These are phyloP conservation scores for Diaporthe eres DNA, from an alignment of 2,329 filamentous ascomycete species.

Conservation along the genomic window DNA sequence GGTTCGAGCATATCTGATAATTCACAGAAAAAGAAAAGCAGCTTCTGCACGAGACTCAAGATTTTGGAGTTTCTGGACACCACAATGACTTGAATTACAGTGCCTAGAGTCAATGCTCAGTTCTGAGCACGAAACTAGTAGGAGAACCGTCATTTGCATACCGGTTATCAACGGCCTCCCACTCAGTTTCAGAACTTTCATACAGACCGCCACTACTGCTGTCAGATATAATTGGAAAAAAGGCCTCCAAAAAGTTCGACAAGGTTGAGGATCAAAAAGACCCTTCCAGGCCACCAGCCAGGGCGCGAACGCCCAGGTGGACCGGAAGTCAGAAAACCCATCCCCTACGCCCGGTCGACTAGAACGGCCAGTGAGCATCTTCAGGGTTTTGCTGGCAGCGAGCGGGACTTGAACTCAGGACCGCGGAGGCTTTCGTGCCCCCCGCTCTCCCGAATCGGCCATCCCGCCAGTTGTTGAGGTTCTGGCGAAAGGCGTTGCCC, in stretches of 20 bases:
- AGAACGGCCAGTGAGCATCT: neutral
- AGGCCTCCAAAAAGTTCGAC: neutral
- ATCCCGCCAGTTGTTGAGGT: neutral
- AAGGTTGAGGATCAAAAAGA: neutral
- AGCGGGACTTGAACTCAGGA: slow-evolving; percentile 8
- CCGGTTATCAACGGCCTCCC: no score
- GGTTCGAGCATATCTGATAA: no score
- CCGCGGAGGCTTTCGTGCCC: neutral
- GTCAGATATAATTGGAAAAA: neutral
- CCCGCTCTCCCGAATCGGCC: slow-evolving; percentile 1
- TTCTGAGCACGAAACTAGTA: no score
- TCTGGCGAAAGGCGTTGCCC: no score
- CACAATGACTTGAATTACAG: no score
- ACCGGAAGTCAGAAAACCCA: slow-evolving; percentile 2
- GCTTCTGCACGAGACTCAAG: no score
- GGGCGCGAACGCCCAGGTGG: slow-evolving; percentile 11
- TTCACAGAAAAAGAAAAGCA: no score
- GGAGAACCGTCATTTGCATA: no score
- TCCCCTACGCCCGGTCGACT: neutral
- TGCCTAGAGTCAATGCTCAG: no score
- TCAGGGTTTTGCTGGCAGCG: neutral
- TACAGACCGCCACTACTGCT: neutral
- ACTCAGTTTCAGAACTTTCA: no score
- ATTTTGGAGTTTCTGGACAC: no score
- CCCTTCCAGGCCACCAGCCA: neutral